These are phyloP conservation scores for Blastomyces parvus DNA, from an alignment of 2,329 filamentous ascomycete species.

Conservation along the genomic window DNA sequence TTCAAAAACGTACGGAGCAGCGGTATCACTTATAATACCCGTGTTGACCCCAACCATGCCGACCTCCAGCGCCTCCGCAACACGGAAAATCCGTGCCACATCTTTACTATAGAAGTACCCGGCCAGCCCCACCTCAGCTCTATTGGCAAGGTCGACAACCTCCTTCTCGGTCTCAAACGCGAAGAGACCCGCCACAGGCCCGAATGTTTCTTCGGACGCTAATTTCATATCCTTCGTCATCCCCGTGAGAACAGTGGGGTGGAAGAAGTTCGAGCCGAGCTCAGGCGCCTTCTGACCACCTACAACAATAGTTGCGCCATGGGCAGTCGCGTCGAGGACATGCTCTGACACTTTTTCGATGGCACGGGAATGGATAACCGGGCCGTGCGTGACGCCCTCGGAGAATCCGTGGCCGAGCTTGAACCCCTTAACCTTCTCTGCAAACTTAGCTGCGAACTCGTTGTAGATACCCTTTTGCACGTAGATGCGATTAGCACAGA, in stretches of 20 bases:
- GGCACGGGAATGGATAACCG: slow-evolving; percentile 66
- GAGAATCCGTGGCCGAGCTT: slow-evolving; percentile 41
- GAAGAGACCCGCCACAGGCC: slow-evolving; percentile 84
- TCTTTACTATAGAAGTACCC: slow-evolving; percentile 81
- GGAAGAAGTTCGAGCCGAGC: slow-evolving; percentile 76
- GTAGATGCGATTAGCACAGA: slow-evolving; percentile 58
- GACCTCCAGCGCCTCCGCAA: slow-evolving; percentile 48
- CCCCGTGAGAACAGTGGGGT: slow-evolving; percentile 78
- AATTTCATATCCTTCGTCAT: slow-evolving; percentile 82
- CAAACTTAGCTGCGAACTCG: slow-evolving; percentile 47
- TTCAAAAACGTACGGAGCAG: slow-evolving; percentile 35
- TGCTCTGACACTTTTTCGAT: slow-evolving; percentile 69
- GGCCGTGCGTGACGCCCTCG: slow-evolving; percentile 40
- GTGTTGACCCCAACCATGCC: slow-evolving; percentile 59
- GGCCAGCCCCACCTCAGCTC: slow-evolving; percentile 74
- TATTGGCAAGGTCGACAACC: slow-evolving; percentile 74
- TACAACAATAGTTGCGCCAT: slow-evolving; percentile 64
- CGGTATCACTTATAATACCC: slow-evolving; percentile 50
- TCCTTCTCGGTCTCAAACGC: slow-evolving; percentile 81
- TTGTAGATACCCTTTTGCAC: slow-evolving; percentile 45
- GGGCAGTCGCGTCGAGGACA: slow-evolving; percentile 65
- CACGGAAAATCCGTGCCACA: slow-evolving; percentile 48
- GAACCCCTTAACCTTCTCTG: slow-evolving; percentile 43
- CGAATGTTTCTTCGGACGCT: slow-evolving; percentile 85
- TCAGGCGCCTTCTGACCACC: slow-evolving; percentile 67